Percentiles rank a stretch among this genome's conserved stretches.
phyloP scores from a whole-genome alignment of 805 yeast genomes.

The Ogataea glucozyma region DNA sequence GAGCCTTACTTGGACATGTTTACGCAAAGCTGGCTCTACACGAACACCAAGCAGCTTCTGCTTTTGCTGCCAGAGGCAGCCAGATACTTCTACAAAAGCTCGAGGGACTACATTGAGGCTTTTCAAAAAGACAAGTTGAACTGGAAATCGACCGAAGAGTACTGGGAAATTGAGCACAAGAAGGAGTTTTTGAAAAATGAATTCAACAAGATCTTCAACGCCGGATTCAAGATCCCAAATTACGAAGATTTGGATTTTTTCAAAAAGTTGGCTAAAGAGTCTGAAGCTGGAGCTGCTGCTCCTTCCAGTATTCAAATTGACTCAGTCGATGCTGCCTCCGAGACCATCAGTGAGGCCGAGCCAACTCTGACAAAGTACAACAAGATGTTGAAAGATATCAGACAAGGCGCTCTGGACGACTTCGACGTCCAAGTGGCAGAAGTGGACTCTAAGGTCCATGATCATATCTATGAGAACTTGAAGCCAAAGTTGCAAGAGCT shows the following conservation, averaged over 20 bases:
- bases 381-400: slow-evolving; percentile 37
- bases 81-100: slow-evolving; percentile 8
- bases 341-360: slow-evolving; percentile 13
- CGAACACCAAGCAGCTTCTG: slow-evolving; percentile 10
- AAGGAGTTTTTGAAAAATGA: slow-evolving; percentile 34
- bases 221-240: slow-evolving; percentile 32
- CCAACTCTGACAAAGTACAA: slow-evolving; percentile 32
- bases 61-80: slow-evolving; percentile 6
- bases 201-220: slow-evolving; percentile 32
- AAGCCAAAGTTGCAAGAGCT: slow-evolving; percentile 38
- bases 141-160: slow-evolving; percentile 30
- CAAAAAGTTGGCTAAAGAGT: slow-evolving; percentile 19
- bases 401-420: slow-evolving; percentile 39
- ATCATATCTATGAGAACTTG: slow-evolving; percentile 33
- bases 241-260: slow-evolving; percentile 28
- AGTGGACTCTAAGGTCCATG: slow-evolving; percentile 31
- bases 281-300: slow-evolving; percentile 5
- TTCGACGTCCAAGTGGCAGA: slow-evolving; percentile 39
- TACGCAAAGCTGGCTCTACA: slow-evolving; percentile 14
- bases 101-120: slow-evolving; percentile 17
- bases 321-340: slow-evolving; percentile 15
- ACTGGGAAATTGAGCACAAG: slow-evolving; percentile 32
- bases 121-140: slow-evolving; percentile 23
- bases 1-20: slow-evolving; percentile 25
- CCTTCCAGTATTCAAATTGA: slow-evolving; percentile 10